These are phyloP conservation scores for Saksenaea oblongispora DNA, from an alignment of 371 early-diverging fungal genomes.

Conservation along the genomic window DNA sequence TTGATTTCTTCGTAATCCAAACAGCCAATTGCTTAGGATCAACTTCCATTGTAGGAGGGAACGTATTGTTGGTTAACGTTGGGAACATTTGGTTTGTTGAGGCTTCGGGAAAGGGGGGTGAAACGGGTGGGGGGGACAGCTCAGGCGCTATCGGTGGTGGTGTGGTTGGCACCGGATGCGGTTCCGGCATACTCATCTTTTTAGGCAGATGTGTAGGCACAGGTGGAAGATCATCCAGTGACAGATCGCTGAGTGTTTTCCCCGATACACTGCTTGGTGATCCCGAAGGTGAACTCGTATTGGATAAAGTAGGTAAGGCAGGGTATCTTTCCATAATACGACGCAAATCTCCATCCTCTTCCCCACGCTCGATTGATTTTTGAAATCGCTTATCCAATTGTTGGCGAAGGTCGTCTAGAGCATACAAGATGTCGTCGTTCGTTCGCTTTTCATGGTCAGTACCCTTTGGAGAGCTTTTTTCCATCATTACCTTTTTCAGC, in stretches of 20 bases:
- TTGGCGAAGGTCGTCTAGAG: conserved; percentile 24
- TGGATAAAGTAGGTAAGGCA: conserved; percentile 4
- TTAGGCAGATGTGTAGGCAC: conserved; percentile 22
- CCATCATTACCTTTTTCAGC: conserved; percentile 44
- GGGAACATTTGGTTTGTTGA: conserved; percentile 9
- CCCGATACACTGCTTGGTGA: conserved; percentile 1
- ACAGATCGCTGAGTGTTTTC: conserved; percentile 3
- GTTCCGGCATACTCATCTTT: conserved; percentile 14
- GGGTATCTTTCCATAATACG: conserved; percentile 15
- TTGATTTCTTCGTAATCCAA: conserved; percentile 32
- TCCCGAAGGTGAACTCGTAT: conserved; percentile 7
- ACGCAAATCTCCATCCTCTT: conserved; percentile 8
- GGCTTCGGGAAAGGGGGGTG: not conserved
- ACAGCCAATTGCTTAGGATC: conserved; percentile 46
- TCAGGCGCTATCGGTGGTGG: not conserved
- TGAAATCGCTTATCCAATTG: conserved; percentile 10
- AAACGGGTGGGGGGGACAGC: not conserved
- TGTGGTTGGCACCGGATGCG: not conserved
- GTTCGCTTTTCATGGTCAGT: conserved; percentile 33
- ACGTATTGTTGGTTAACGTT: conserved; percentile 24
- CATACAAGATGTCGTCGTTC: conserved; percentile 23
- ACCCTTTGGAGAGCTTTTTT: not conserved
- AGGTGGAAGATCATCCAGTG: conserved; percentile 26
- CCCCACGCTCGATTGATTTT: not conserved
- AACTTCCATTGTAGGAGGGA: conserved; percentile 26